Evolutionary conservation across 2,329 filamentous ascomycete species (phyloP).

Genomic region (Rutstroemia sydowiana): DNA sequence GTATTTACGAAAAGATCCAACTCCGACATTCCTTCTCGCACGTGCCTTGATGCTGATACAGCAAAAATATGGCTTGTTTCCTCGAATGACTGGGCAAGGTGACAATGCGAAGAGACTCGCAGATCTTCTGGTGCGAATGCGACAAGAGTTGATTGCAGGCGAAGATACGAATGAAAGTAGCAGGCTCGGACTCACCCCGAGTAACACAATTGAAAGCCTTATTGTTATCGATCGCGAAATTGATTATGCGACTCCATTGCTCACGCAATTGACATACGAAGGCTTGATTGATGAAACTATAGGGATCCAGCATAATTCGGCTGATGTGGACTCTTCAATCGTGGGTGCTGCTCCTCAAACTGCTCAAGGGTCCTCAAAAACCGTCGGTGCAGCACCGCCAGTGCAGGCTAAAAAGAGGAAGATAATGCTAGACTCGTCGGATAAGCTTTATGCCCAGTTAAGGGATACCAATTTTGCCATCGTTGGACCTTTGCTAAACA

Average conservation of each 20-base stretch:
- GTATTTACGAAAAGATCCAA: conserved; percentile 85
- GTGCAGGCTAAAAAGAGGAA: conserved; percentile 73
- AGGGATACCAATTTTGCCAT: conserved; percentile 93
- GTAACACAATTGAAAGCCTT: conserved; percentile 78
- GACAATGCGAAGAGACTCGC: conserved; percentile 86
- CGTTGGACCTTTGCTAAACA: conserved; percentile 81
- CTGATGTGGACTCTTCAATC: conserved; percentile 85
- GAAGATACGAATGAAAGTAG: conserved; percentile 60
- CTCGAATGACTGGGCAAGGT: conserved; percentile 89
- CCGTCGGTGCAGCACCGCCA: conserved; percentile 45
- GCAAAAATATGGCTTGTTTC: conserved; percentile 85
- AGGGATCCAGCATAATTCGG: conserved; percentile 84
- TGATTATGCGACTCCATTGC: conserved; percentile 82
- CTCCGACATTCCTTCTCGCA: conserved; percentile 80
- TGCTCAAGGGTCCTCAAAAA: conserved; percentile 45
- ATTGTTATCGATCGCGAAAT: conserved; percentile 95
- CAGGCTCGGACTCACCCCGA: conserved; percentile 69
- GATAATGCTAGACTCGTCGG: conserved; percentile 79
- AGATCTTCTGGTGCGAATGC: conserved; percentile 82
- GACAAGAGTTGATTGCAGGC: conserved; percentile 76
- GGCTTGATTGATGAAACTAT: conserved; percentile 92
- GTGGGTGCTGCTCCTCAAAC: conserved; percentile 65
- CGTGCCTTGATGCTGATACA: conserved; percentile 93
- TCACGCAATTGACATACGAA: conserved; percentile 95
- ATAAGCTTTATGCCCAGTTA: conserved; percentile 80